Conservation (phyloP, 2,329 filamentous ascomycete species). For the Remersonia thermophila region DNA sequence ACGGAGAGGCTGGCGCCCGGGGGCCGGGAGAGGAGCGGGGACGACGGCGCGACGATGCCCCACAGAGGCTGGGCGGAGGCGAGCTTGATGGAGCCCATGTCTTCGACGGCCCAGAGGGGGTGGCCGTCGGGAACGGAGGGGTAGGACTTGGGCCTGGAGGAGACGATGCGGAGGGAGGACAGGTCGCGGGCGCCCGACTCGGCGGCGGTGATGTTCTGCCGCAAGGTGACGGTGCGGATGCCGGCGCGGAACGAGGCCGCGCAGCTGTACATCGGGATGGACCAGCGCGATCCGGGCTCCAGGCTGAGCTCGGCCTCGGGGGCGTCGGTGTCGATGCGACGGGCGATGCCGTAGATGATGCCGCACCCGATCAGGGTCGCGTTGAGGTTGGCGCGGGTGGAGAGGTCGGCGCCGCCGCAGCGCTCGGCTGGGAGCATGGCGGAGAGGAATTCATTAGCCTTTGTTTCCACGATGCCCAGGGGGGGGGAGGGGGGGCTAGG, state of each 20-base stretch:
- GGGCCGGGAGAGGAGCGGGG: not conserved
- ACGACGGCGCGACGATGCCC: not conserved
- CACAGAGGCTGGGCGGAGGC: constrained; percentile 3
- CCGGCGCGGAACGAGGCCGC: constrained; percentile 5
- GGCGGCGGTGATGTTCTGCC: not conserved
- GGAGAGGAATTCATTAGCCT: not conserved
- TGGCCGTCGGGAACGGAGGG: not conserved
- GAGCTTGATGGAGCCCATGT: not conserved
- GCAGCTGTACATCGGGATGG: constrained; percentile 7
- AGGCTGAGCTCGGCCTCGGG: not conserved
- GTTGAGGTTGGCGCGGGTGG: constrained; percentile 4
- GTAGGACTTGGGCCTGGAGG: constrained; percentile 1
- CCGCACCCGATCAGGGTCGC: constrained; percentile 6
- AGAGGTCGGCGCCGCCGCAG: constrained; percentile 1
- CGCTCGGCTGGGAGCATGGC: not conserved
- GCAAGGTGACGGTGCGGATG: constrained; percentile 6
- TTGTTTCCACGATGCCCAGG: not conserved
- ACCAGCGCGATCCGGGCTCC: constrained; percentile 3
- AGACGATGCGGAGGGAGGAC: not conserved
- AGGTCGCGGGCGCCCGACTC: constrained; percentile 1
- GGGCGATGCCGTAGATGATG: constrained; percentile 3
- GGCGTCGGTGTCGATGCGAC: constrained; percentile 2
- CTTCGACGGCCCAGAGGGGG: constrained; percentile 5
- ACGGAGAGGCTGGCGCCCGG: not conserved
- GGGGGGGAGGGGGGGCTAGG: too few relatives aligned